Evolutionary conservation across 1,139 yeast species (phyloP).

Genomic region (Blastobotrys buckinghamii): DNA sequence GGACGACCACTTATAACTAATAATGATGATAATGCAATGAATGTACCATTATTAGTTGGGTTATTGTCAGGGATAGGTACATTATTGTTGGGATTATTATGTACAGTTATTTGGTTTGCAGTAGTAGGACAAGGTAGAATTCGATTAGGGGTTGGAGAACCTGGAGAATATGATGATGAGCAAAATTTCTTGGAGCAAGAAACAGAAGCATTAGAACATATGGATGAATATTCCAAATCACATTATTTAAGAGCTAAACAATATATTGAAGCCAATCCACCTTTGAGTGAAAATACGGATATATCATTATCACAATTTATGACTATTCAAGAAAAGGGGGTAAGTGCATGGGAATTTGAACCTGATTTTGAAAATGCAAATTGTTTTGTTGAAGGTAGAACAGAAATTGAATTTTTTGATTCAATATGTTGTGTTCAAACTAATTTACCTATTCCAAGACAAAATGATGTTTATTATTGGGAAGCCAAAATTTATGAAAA

Average conservation of each 20-base stretch:
- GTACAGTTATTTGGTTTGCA: slow-evolving; percentile 32
- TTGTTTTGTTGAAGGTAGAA: slow-evolving; percentile 62
- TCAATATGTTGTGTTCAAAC: slow-evolving; percentile 73
- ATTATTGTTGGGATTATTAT: slow-evolving; percentile 28
- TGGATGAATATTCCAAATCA: slow-evolving; percentile 44
- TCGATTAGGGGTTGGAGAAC: slow-evolving; percentile 39
- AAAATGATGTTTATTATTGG: slow-evolving; percentile 85
- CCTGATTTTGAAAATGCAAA: slow-evolving; percentile 54
- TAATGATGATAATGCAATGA: slow-evolving; percentile 18
- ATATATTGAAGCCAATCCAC: slow-evolving; percentile 41
- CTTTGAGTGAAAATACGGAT: slow-evolving; percentile 38
- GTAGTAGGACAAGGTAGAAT: slow-evolving; percentile 33
- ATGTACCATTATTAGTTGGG: slow-evolving; percentile 34
- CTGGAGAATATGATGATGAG: slow-evolving; percentile 60
- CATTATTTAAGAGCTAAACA: slow-evolving; percentile 53
- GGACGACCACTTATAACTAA: background rate
- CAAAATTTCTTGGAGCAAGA: slow-evolving; percentile 62
- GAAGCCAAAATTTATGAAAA: slow-evolving; percentile 74
- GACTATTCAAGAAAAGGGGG: slow-evolving; percentile 85
- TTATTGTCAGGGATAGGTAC: slow-evolving; percentile 35
- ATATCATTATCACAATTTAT: slow-evolving; percentile 42
- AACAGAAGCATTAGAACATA: slow-evolving; percentile 60
- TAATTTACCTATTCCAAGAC: slow-evolving; percentile 79
- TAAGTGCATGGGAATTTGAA: slow-evolving; percentile 86
- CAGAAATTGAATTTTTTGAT: slow-evolving; percentile 69